phyloP scores from a whole-genome alignment of 768 basidiomycete species.

The Leccinum truebloodii region DNA sequence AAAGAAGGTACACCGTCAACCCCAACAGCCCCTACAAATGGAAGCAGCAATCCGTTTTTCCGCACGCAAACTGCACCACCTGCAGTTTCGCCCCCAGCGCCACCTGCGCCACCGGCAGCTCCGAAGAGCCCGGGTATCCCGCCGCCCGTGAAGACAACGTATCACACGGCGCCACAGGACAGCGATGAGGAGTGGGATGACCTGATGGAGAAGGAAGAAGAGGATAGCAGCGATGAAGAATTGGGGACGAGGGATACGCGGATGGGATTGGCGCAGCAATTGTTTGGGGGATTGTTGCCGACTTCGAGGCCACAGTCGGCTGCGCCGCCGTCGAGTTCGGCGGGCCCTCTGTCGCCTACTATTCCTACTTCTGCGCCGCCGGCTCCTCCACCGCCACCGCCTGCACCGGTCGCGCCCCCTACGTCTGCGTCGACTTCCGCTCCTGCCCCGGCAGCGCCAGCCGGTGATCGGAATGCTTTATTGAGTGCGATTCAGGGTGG shows the following conservation, averaged over 20 bases:
- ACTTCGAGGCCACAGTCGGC: slow-evolving; percentile 56
- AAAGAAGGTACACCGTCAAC: slow-evolving; percentile 44
- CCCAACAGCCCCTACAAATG: slow-evolving; percentile 34
- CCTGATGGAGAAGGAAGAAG: slow-evolving; percentile 69
- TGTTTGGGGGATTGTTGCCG: slow-evolving; percentile 77
- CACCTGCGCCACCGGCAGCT: slow-evolving; percentile 15
- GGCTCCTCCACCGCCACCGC: slow-evolving; percentile 38
- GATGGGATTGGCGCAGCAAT: slow-evolving; percentile 69
- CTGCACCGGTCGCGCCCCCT: slow-evolving; percentile 17
- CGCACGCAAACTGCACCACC: slow-evolving; percentile 46
- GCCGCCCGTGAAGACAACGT: slow-evolving; percentile 51
- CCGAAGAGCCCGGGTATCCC: slow-evolving; percentile 40
- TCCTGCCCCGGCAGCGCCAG: slow-evolving; percentile 44
- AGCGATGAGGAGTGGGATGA: slow-evolving; percentile 85
- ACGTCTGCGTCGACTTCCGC: slow-evolving; percentile 34
- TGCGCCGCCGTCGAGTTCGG: slow-evolving; percentile 32
- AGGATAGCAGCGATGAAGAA: slow-evolving; percentile 81
- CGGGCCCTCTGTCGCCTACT: slow-evolving; percentile 31
- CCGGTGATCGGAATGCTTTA: slow-evolving; percentile 63
- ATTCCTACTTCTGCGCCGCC: slow-evolving; percentile 38
- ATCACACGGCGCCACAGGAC: slow-evolving; percentile 60
- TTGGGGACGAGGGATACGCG: slow-evolving; percentile 62
- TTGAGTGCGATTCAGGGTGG: slow-evolving; percentile 81
- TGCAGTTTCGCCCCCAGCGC: slow-evolving; percentile 32
- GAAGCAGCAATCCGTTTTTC: slow-evolving; percentile 78